phyloP scores from a whole-genome alignment of 179 eudicot species.

The Carnegiea gigantea region DNA sequence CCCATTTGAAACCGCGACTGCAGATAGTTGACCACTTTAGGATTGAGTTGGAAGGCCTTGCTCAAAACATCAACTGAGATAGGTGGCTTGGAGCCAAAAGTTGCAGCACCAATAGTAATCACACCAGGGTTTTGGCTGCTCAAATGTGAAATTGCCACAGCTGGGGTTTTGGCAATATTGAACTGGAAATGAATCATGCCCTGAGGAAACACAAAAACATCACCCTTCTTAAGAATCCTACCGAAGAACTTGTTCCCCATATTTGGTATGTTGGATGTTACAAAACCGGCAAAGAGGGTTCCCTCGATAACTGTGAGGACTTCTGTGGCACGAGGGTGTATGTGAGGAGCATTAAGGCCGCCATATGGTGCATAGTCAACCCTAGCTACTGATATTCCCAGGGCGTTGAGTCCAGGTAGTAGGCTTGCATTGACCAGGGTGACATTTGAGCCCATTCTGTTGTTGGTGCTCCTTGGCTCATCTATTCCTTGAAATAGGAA shows the following conservation, averaged over 20 bases:
- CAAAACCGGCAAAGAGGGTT: slow-evolving; percentile 12
- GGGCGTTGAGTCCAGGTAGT: slow-evolving; percentile 17
- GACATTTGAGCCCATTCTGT: slow-evolving; percentile 4
- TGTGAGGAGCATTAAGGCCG: too few relatives aligned
- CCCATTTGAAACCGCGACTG: not conserved
- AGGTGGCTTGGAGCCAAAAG: not conserved
- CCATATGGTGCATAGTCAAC: too few relatives aligned
- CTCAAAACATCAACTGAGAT: slow-evolving; percentile 14
- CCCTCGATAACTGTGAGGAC: slow-evolving; percentile 13
- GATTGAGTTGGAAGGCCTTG: slow-evolving; percentile 17
- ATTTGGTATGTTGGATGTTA: slow-evolving; percentile 3
- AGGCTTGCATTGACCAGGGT: slow-evolving; percentile 2
- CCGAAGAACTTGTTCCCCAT: not conserved
- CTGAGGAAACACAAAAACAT: slow-evolving; percentile 20
- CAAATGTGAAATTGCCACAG: slow-evolving; percentile 7
- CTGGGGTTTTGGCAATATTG: slow-evolving; percentile 10
- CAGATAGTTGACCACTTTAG: not conserved
- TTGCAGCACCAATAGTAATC: not conserved
- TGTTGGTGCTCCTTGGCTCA: not conserved
- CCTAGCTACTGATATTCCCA: too few relatives aligned
- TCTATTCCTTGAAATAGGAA: slow-evolving; percentile 1
- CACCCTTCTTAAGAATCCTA: slow-evolving; percentile 12
- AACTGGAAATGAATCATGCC: slow-evolving; percentile 13
- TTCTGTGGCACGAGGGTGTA: not conserved
- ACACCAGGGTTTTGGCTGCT: slow-evolving; percentile 24